Base-by-base conservation (phyloP, 805 yeast species). In the Wickerhamiella australiensis region DNA sequence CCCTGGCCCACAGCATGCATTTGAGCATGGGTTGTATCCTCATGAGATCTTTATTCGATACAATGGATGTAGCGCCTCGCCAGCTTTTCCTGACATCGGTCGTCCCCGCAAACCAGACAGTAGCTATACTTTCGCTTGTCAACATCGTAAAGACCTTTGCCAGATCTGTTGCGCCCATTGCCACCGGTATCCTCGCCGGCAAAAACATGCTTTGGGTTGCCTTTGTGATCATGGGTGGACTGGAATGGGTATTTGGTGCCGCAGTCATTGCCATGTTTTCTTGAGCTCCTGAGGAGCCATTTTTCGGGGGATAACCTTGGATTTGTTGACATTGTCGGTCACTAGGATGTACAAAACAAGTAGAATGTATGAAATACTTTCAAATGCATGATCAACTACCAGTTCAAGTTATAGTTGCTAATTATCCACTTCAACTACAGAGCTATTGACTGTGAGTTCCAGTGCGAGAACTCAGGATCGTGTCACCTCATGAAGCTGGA, bases 61-160 rank as follows among this genome's bases (percentile, higher is more conserved):
- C 88, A 1, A 85, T 87, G 88, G 96, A 87, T 61, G 95, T 86
- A 25, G 92, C 86, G 2, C 95, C 96, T 5, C 75, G 96, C 47
- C 95, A 86, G 65, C 76, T 86, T 7, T 69, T 87, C 37, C 65
- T 87, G 46, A 79, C 94, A 0, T 72, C 83, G 2, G 68, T 85
- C 18, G 77, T 87, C 36, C 71, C 73, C 13, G 72, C 69, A 9
- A 92, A 85, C 45, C 67, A 88, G 44, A 79, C 94, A 2, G 75
- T 72, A 56, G 87, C 82, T 1, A 35, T 49, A 9, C 73, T 87
- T 78, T 96, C 96, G 1, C 69, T 83, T 1, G 95, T 87, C 8
- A 87, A 86, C 59, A 79, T 87, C 35, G 86, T 82, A 22, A 85
- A 86, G 63, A 88, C 95, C 1, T 72, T 84, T 54, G 94, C 94